Evolutionary conservation across 345 rosid genomes (phyloP), one percentile per base, ranked within the genome.

Genomic region (Aethionema arabicum): DNA sequence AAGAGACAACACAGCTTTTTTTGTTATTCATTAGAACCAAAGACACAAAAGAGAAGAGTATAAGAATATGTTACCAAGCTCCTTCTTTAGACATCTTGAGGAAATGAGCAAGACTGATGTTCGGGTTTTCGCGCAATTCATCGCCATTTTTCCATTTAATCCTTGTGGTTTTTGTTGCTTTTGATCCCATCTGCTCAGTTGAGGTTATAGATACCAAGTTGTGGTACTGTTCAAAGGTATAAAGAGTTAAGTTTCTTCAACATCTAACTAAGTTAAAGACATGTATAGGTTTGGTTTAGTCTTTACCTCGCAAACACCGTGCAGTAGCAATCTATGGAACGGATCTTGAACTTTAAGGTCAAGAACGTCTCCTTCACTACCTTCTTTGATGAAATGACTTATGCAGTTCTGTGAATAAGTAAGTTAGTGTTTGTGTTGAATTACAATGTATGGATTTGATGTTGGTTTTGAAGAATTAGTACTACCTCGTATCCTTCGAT

Each of bases 301-400:
- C 63, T 7, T 60, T 82, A 87, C 96, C 96, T 92, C 96, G 65
- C 96, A 86, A 52, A 88, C 89, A 71, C 95, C 98, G 58, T 92
- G 98, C 67, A 92, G 79, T 72, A 92, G 68, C 77, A 92, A 77
- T 77, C 98, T 76, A 38, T 82, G 96, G 56, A 92, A 92, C 29
- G 96, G 88, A 65, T 92, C 98, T 77, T 85, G 93, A 73, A 92
- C 90, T 68, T 63, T 72, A 32, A 89, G 74, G 21, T 73, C 70
- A 49, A 92, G 93, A 56, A 74, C 77, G 32, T 87, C 89, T 36
- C 77, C 87, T 56, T 78, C 82, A 51, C 57, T 58, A 10, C 80
- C 69, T 53, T 78, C 88, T 35, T 69, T 70, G 44, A 89, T 72
- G 75, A 86, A 89, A 11, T 78, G 68, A 57, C 88, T 78, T 46